Evolutionary conservation across 805 yeast species (phyloP).

Genomic region (Hemisphaericaspora nanyangensis): DNA sequence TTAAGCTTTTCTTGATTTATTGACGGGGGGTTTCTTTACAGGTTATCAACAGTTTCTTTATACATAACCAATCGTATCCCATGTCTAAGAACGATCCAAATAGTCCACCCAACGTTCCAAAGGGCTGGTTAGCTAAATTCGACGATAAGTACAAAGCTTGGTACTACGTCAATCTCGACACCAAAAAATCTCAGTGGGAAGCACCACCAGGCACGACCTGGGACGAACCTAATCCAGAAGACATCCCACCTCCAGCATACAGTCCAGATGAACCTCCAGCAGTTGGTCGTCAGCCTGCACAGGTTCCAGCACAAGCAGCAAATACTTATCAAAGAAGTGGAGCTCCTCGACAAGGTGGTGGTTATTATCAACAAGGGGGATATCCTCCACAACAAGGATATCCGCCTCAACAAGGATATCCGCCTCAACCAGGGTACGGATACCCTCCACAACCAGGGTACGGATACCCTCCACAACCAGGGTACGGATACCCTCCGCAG

Average conservation of each 20-base stretch:
- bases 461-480: conserved; percentile 27
- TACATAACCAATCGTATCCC: no score
- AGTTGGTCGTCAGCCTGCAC: conserved; percentile 4
- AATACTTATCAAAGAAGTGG: background rate
- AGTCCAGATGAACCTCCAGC: conserved; percentile 13
- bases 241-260: conserved; percentile 44
- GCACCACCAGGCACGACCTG: conserved; percentile 55
- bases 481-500: conserved; percentile 15
- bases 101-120: conserved; percentile 52
- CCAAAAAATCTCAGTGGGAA: conserved; percentile 89
- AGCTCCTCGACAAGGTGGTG: conserved; percentile 1
- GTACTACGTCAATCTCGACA: conserved; percentile 73
- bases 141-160: conserved; percentile 68
- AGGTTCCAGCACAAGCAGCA: background rate
- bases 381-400: conserved; percentile 17
- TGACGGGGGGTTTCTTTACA: no score
- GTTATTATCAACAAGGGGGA: conserved; percentile 3
- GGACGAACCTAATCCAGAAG: conserved; percentile 12
- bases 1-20: no score
- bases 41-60: no score
- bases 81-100: conserved; percentile 16
- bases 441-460: conserved; percentile 25
- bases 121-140: conserved; percentile 72
- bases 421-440: conserved; percentile 13
- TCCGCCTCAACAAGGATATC: conserved; percentile 22